Conservation (phyloP, 768 basidiomycete species). For the Boletus vinaceobasis region DNA sequence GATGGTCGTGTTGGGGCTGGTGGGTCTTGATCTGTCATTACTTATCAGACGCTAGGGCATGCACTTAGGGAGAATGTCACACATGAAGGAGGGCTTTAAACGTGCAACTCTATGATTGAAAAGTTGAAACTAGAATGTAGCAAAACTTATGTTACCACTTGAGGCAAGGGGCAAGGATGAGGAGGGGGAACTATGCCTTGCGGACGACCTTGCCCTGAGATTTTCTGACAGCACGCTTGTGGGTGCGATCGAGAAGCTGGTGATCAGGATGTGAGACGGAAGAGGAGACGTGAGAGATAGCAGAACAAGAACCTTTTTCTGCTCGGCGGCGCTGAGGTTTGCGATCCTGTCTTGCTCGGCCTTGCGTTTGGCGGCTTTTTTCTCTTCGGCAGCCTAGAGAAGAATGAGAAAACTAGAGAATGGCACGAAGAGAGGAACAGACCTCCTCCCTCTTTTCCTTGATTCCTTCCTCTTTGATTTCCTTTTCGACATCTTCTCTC, state of each 20-base stretch:
- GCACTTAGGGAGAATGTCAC: slow-evolving; percentile 10
- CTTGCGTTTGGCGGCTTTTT: slow-evolving; percentile 67
- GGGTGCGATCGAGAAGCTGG: slow-evolving; percentile 71
- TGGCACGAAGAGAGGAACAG: slow-evolving; percentile 6
- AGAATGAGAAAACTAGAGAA: neutral
- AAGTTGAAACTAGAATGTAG: neutral
- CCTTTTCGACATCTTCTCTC: slow-evolving; percentile 68
- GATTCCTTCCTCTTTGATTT: slow-evolving; percentile 62
- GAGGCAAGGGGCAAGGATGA: neutral
- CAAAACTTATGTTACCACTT: neutral
- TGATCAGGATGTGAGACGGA: neutral
- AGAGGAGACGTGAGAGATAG: neutral
- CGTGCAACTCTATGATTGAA: slow-evolving; percentile 13
- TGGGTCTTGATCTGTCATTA: slow-evolving; percentile 17
- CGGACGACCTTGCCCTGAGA: slow-evolving; percentile 59
- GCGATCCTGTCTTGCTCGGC: slow-evolving; percentile 71
- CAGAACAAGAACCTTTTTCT: slow-evolving; percentile 64
- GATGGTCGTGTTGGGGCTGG: neutral
- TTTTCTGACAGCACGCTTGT: slow-evolving; percentile 67
- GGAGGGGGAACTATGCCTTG: slow-evolving; percentile 16
- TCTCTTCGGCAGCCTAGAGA: slow-evolving; percentile 56
- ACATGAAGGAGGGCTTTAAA: slow-evolving; percentile 4
- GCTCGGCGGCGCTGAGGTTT: slow-evolving; percentile 72
- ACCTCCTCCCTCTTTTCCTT: slow-evolving; percentile 74
- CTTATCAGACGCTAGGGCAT: neutral